These are phyloP conservation scores for Quercus suber DNA, from an alignment of 306 rosid species.

Conservation along the genomic window DNA sequence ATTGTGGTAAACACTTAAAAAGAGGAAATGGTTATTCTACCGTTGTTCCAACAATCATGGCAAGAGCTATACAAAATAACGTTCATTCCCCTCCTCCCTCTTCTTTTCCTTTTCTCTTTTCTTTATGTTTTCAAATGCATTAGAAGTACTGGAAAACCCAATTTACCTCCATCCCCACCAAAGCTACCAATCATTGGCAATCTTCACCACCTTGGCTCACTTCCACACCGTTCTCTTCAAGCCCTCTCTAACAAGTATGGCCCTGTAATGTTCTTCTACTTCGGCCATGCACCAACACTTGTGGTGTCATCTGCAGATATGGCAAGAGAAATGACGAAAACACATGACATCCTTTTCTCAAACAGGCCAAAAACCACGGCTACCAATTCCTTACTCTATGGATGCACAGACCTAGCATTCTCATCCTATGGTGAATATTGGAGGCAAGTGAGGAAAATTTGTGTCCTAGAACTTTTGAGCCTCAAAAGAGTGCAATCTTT, in stretches of 20 bases:
- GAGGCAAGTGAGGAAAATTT: background rate
- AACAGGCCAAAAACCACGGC: conserved; percentile 12
- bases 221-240: conserved; percentile 14
- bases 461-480: conserved; percentile 2
- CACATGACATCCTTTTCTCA: conserved; percentile 16
- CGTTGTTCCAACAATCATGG: background rate
- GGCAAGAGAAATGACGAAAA: conserved; percentile 20
- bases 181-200: conserved; percentile 10
- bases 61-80: background rate
- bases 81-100: background rate
- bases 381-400: conserved; percentile 3
- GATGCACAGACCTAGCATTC: conserved; percentile 7
- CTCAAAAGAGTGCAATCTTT: background rate
- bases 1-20: too few relatives aligned
- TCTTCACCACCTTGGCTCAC: conserved; percentile 18
- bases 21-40: background rate
- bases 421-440: conserved; percentile 17
- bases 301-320: conserved; percentile 27
- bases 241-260: background rate
- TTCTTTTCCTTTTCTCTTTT: background rate
- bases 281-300: conserved; percentile 2
- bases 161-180: conserved; percentile 13
- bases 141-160: background rate
- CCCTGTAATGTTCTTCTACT: background rate
- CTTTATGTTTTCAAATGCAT: background rate